Conservation (phyloP, 164 flowering plant species). For the Vitis rupestris region DNA sequence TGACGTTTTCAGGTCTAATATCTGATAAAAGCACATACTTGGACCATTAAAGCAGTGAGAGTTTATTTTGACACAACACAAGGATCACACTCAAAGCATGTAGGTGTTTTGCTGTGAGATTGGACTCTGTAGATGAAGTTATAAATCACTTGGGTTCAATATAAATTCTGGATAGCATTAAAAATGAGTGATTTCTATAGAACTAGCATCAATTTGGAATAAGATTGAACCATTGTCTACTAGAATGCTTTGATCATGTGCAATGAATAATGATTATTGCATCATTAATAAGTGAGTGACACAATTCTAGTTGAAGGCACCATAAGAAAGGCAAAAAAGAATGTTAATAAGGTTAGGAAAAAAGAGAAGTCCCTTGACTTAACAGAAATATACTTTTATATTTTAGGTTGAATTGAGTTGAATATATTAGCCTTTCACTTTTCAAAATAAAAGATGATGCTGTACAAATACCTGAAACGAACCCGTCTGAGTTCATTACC, state of each 20-base stretch:
- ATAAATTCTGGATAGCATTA: not conserved
- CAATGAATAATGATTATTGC: not conserved
- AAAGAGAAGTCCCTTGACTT: not conserved
- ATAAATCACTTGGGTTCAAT: not conserved
- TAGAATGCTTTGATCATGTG: not conserved
- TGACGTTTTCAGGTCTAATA: not conserved
- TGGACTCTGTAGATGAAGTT: not conserved
- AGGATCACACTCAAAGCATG: not conserved
- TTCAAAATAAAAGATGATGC: not conserved
- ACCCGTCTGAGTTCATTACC: slow-evolving; percentile 77
- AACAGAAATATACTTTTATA: not conserved
- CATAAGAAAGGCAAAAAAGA: not conserved
- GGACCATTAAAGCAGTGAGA: not conserved
- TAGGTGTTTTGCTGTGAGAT: not conserved
- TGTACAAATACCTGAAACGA: slow-evolving; percentile 76
- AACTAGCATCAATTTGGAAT: not conserved
- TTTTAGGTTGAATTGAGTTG: not conserved
- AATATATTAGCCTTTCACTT: not conserved
- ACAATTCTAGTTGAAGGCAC: not conserved
- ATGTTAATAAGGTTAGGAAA: not conserved
- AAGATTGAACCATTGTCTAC: too few relatives aligned
- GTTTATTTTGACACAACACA: not conserved
- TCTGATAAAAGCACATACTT: not conserved
- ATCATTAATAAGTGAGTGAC: not conserved
- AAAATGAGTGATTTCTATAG: too few relatives aligned